Percentiles rank a stretch among this genome's conserved stretches.
Evolutionary conservation across 2,329 filamentous ascomycete species (phyloP).

Genomic region (Xylariaceae sp.): DNA sequence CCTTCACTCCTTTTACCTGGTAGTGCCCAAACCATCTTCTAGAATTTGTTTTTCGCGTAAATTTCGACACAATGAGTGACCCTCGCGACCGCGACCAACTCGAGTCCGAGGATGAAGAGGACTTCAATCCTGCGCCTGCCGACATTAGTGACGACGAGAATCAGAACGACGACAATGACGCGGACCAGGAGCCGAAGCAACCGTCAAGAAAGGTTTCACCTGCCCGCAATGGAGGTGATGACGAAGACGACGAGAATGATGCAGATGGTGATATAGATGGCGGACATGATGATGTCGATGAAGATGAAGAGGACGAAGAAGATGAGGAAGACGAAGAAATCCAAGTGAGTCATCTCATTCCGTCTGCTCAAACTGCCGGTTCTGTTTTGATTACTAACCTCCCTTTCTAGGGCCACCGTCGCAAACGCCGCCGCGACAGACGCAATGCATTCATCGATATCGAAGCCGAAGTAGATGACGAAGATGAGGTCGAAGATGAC

Average conservation of each 20-base stretch:
- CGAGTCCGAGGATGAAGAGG: conserved; percentile 77
- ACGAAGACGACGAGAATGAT: conserved; percentile 49
- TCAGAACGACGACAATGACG: conserved; percentile 36
- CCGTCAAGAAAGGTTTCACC: conserved; percentile 28
- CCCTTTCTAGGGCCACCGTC: conserved; percentile 60
- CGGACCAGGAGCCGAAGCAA: conserved; percentile 30
- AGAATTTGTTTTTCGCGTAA: conserved; percentile 6
- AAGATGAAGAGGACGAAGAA: conserved; percentile 66
- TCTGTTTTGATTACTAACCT: not conserved
- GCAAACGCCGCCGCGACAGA: conserved; percentile 77
- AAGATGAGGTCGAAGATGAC: conserved; percentile 84
- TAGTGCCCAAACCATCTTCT: not conserved
- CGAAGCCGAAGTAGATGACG: conserved; percentile 96
- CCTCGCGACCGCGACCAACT: conserved; percentile 49
- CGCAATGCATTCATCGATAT: conserved; percentile 93
- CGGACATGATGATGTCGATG: conserved; percentile 52
- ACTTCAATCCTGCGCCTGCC: conserved; percentile 83
- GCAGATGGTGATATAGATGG: conserved; percentile 50
- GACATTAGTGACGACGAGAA: conserved; percentile 74
- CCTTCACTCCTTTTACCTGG: not conserved
- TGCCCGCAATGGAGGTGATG: conserved; percentile 36
- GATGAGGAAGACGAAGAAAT: conserved; percentile 69
- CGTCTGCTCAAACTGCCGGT: not conserved
- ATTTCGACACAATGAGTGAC: conserved; percentile 48
- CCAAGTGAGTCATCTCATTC: conserved; percentile 50